Conservation (phyloP, 305 asterid genomes). For the Fraxinus xanthoxyloides region DNA sequence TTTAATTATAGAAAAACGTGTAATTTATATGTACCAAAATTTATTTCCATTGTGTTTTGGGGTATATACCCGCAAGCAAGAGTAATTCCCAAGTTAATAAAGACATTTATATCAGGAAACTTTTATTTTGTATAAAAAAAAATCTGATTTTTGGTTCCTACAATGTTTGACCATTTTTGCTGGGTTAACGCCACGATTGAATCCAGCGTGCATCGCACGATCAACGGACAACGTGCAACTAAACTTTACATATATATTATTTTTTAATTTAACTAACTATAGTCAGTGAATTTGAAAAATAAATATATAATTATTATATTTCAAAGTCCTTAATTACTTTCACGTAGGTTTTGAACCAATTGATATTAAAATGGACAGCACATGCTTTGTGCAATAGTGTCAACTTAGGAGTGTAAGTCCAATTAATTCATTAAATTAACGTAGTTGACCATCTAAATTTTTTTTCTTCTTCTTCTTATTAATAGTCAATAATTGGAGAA, state of each 20-base stretch:
- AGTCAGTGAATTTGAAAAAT: neutral
- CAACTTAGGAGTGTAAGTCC: neutral
- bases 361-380: neutral
- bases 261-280: no score
- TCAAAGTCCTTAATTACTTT: neutral
- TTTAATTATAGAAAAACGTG: conserved; percentile 2
- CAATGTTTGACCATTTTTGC: conserved; percentile 32
- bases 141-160: neutral
- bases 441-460: neutral
- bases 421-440: neutral
- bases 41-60: neutral
- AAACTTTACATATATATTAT: neutral
- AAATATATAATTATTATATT: no score
- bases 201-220: conserved; percentile 18
- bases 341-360: neutral
- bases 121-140: neutral
- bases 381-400: neutral
- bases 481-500: neutral
- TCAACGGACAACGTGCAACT: conserved; percentile 1
- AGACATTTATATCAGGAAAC: neutral
- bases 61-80: conserved; percentile 14
- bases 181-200: conserved; percentile 39
- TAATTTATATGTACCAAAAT: neutral
- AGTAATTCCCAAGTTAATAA: conserved; percentile 15
- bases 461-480: neutral